phyloP scores from a whole-genome alignment of 192 early-diverging fungal genomes.

The Irineochytrium annulatum region DNA sequence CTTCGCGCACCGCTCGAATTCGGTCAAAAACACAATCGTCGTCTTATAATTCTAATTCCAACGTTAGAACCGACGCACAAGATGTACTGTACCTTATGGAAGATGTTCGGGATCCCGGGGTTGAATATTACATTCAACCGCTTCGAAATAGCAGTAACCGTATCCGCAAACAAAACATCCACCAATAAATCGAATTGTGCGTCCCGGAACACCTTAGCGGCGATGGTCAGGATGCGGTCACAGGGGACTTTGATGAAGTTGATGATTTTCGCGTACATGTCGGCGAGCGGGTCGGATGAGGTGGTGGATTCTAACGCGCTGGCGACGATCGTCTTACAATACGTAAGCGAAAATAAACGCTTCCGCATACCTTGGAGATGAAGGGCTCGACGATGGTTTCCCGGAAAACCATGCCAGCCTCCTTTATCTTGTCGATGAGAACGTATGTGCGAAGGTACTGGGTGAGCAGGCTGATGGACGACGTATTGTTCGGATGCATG shows the following conservation, averaged over 20 bases:
- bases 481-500: conserved; percentile 17
- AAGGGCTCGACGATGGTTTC: conserved; percentile 36
- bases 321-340: background rate
- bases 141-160: conserved; percentile 42
- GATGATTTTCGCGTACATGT: conserved; percentile 57
- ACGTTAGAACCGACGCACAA: background rate
- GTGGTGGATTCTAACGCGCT: background rate
- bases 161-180: conserved; percentile 57
- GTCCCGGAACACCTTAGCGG: conserved; percentile 50
- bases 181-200: conserved; percentile 60
- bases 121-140: conserved; percentile 52
- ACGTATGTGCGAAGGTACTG: conserved; percentile 74
- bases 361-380: conserved; percentile 44
- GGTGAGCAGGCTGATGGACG: conserved; percentile 46
- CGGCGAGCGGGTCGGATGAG: conserved; percentile 32
- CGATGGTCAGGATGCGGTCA: conserved; percentile 52
- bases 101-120: conserved; percentile 63
- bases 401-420: conserved; percentile 59
- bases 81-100: conserved; percentile 51
- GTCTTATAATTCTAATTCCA: conserved; percentile 20
- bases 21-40: conserved; percentile 21
- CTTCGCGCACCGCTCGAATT: conserved; percentile 19
- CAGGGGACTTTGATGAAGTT: conserved; percentile 48
- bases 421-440: conserved; percentile 61
- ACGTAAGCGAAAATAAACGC: background rate